Evolutionary conservation across 768 basidiomycete species (phyloP), one percentile per base, ranked within the genome.

Genomic region (Porphyrellus cyaneotinctus): DNA sequence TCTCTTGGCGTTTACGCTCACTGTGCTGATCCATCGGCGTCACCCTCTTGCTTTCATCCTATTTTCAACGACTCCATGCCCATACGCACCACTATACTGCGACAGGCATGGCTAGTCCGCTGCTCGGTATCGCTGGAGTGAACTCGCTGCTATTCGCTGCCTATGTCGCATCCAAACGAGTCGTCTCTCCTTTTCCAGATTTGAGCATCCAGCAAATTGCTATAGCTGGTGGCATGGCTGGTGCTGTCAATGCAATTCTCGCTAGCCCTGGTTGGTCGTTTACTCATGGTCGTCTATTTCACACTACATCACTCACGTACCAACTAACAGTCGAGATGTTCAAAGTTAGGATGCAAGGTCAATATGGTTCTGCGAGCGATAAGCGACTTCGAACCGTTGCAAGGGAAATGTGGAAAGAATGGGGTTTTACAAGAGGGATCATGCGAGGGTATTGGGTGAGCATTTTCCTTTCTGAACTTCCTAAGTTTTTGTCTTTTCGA

Each of bases 361-460:
- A 97, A 66, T 95, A 97, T 60, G 95, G 95, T 12, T 78, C 76
- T 4, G 76, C 82, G 13, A 77, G 79, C 10, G 94, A 97, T 66
- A 87, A 95, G 69, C 79, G 82, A 36, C 75, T 99, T 24, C 72
- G 85, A 32, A 77, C 73, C 9, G 78, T 97, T 10, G 82, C 81
- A 15, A 74, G 72, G 20, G 93, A 95, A 58, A 91, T 94, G 85
- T 97, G 91, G 87, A 70, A 64, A 28, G 74, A 91, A 54, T 93
- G 87, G 79, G 95, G 97, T 0, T 84, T 98, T 56, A 73, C 83
- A 49, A 78, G 83, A 57, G 97, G 97, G 6, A 77, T 98, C 47
- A 97, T 99, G 95, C 76, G 97, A 18, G 97, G 97, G 1, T 98
- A 93, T 67, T 97, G 95, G 95, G 94, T 92, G 15, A 33, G 62